phyloP scores from a whole-genome alignment of 2,329 filamentous ascomycete genomes.

The Periconia sp. region DNA sequence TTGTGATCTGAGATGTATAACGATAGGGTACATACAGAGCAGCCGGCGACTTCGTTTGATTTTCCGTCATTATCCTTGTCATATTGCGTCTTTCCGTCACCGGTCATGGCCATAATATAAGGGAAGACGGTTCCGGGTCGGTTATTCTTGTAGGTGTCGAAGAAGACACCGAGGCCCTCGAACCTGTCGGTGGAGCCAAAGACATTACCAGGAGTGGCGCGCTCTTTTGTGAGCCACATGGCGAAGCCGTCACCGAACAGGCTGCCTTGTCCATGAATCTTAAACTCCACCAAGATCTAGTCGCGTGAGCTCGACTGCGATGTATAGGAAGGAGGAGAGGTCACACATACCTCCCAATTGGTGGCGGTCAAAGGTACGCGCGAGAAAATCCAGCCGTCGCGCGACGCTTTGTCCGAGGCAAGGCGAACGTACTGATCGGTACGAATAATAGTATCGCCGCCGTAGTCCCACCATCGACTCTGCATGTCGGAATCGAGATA shows the following conservation, averaged over 20 bases:
- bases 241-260: conserved; percentile 96
- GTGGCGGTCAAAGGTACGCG: conserved; percentile 92
- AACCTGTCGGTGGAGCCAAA: conserved; percentile 89
- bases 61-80: conserved; percentile 96
- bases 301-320: conserved; percentile 25
- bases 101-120: conserved; percentile 97
- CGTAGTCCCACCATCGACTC: conserved; percentile 98
- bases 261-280: conserved; percentile 83
- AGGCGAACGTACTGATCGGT: conserved; percentile 84
- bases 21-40: conserved; percentile 63
- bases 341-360: conserved; percentile 77
- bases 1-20: background rate
- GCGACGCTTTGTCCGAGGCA: conserved; percentile 85
- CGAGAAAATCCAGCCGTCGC: conserved; percentile 91
- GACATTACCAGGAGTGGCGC: conserved; percentile 75
- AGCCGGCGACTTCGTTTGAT: conserved; percentile 87
- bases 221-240: conserved; percentile 96
- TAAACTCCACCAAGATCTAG: conserved; percentile 89
- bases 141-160: conserved; percentile 99
- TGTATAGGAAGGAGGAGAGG: background rate
- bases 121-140: conserved; percentile 93
- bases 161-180: conserved; percentile 90
- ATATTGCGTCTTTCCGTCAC: conserved; percentile 85
- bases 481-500: conserved; percentile 98
- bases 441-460: conserved; percentile 85